Conservation (phyloP, 352 stramenopile genomes). For the Phytophthora pistaciae region DNA sequence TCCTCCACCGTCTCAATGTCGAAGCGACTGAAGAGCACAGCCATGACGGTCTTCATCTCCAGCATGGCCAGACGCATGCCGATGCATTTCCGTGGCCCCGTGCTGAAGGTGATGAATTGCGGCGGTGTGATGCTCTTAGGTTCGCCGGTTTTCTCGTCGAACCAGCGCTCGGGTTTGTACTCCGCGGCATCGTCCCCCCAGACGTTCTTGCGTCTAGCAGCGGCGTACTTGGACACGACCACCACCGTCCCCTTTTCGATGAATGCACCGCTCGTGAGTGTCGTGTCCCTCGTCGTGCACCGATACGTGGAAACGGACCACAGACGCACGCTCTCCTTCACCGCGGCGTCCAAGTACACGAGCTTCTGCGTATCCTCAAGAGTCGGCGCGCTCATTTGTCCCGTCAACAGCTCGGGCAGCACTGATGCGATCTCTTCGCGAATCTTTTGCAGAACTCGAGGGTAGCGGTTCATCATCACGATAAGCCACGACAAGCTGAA, state of each 20-base stretch:
- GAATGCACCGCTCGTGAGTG: constrained; percentile 60
- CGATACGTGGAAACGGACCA: constrained; percentile 35
- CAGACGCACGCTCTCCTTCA: constrained; percentile 67
- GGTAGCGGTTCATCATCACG: constrained; percentile 57
- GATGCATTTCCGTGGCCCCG: constrained; percentile 57
- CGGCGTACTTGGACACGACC: constrained; percentile 50
- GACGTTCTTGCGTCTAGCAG: constrained; percentile 43
- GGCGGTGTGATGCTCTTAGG: constrained; percentile 42
- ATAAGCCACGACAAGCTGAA: constrained; percentile 62
- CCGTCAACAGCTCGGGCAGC: constrained; percentile 31
- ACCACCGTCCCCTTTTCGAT: constrained; percentile 49
- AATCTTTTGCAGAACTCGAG: constrained; percentile 45
- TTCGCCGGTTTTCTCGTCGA: constrained; percentile 41
- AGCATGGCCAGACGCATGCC: constrained; percentile 48
- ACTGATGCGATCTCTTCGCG: constrained; percentile 35
- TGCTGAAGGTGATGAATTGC: constrained; percentile 61
- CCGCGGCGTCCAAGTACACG: constrained; percentile 62
- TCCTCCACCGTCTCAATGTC: constrained; percentile 36
- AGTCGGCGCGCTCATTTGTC: constrained; percentile 25
- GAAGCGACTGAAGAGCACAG: constrained; percentile 41
- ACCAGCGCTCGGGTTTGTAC: constrained; percentile 49
- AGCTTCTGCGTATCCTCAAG: constrained; percentile 55
- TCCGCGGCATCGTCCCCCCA: constrained; percentile 53
- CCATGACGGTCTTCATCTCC: constrained; percentile 51
- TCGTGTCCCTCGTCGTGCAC: constrained; percentile 30